Evolutionary conservation across 2,329 filamentous ascomycete species (phyloP).

Genomic region (Daldinia eschscholtzii): DNA sequence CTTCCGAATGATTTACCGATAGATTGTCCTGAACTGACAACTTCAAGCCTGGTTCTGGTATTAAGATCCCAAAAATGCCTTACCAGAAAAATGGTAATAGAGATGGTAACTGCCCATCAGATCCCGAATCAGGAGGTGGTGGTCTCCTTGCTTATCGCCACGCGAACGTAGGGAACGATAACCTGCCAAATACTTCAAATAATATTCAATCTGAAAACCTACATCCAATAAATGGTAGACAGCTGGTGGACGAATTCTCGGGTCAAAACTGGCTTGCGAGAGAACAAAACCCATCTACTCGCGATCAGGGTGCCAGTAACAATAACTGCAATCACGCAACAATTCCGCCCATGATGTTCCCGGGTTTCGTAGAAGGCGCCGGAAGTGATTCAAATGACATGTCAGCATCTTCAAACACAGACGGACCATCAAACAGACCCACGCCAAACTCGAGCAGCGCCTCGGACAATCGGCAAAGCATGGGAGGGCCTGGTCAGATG

Average conservation of each 20-base stretch:
- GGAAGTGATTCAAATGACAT: constrained; percentile 61
- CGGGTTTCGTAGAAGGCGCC: constrained; percentile 58
- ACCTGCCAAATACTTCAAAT: constrained; percentile 56
- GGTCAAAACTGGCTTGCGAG: constrained; percentile 55
- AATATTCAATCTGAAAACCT: constrained; percentile 55
- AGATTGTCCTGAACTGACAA: constrained; percentile 41
- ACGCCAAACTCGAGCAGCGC: constrained; percentile 70
- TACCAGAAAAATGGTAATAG: constrained; percentile 14
- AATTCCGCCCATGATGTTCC: constrained; percentile 35
- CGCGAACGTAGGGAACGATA: constrained; percentile 50
- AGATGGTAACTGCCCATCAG: constrained; percentile 7
- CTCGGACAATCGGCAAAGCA: constrained; percentile 57
- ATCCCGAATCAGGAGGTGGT: constrained; percentile 15
- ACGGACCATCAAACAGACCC: constrained; percentile 64
- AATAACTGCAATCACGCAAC: constrained; percentile 29
- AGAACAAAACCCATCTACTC: constrained; percentile 56
- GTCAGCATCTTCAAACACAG: constrained; percentile 63
- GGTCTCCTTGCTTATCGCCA: constrained; percentile 62
- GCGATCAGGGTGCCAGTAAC: constrained; percentile 43
- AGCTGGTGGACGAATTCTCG: constrained; percentile 27
- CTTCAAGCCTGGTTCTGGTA: constrained; percentile 49
- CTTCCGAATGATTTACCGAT: background rate
- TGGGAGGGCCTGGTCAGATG: constrained; percentile 50
- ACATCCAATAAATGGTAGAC: constrained; percentile 31
- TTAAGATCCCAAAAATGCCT: constrained; percentile 33